Evolutionary conservation across 352 stramenopile species (phyloP).

Genomic region (Globisporangium iwayamae): DNA sequence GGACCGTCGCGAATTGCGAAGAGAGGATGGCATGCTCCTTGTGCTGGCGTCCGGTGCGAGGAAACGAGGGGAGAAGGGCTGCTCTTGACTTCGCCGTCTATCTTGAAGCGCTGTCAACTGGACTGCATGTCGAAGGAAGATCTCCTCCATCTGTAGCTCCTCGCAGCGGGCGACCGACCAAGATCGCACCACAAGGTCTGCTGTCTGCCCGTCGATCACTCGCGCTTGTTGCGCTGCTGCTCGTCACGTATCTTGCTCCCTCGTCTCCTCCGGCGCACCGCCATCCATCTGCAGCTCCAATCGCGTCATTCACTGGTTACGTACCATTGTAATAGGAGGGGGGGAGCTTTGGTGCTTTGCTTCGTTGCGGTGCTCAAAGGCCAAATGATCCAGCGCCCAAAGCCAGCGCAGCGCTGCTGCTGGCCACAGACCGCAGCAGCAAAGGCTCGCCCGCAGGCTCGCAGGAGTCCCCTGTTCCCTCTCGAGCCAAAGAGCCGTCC

Average conservation of each 20-base stretch:
- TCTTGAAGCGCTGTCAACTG: neutral
- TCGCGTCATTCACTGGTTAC: neutral
- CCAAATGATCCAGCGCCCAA: conserved; percentile 14
- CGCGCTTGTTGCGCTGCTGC: no score
- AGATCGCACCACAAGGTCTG: conserved; percentile 1
- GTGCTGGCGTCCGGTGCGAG: neutral
- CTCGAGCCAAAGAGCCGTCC: conserved; percentile 2
- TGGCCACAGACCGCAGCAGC: conserved; percentile 2
- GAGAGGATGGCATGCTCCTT: neutral
- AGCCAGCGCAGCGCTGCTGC: neutral
- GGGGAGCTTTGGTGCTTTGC: conserved; percentile 14
- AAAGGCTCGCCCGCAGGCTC: neutral
- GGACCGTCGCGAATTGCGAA: neutral
- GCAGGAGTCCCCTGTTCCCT: neutral
- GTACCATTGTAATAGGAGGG: conserved; percentile 19
- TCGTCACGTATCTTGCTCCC: neutral
- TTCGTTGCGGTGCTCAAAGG: conserved; percentile 22
- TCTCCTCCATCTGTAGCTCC: neutral
- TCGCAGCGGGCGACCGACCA: neutral
- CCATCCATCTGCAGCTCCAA: neutral
- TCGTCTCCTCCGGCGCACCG: no score
- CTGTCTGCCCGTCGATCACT: no score
- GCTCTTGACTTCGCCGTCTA: neutral
- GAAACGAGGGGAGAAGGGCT: neutral
- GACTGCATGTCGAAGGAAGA: neutral